Base-by-base conservation (phyloP, 495 filamentous ascomycete genomes). In the Entonaema liquescens region DNA sequence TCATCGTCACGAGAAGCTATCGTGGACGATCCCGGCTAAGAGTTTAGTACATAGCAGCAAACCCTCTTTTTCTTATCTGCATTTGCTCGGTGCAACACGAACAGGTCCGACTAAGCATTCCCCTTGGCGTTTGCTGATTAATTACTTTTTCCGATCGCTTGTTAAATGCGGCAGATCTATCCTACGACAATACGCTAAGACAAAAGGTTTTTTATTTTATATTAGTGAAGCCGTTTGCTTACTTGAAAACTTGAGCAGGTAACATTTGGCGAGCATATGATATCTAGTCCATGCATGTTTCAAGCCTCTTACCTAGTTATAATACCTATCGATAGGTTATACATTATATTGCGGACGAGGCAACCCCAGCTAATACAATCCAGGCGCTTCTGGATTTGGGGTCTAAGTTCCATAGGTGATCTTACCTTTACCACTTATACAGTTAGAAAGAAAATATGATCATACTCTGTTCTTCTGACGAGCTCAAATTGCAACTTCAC, bases 11-110 rank as follows among this genome's bases (percentile, higher is more conserved):
- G 42, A 47, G 42, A 47, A 47, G 23, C 42, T 47, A 47, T 47
- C 42, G 42, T 47, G 42, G 42, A 47, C 42, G 42, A 47, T 47
- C 42, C 42, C 42, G 42, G 42, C 42, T 47, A 47, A 23, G 42
- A 23, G 21, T 47, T 47, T 47, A 47, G 42, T 47, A 47, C 35
- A 36, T 36, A 7, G n/a, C 42, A 8, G 17, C 42, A 47, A 3
- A 17, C 42, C n/a, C 38, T 40, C 38, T 40, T 40, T 21, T 9
- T 23, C 42, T 47, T 47, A 47, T 47, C 42, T 3, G 42, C 42
- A 47, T 47, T 47, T 47, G 17, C 42, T 44, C 40, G 40, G 40
- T 19, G 5, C 17, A 12, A 47, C 17, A 47, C 17, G 42, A 47
- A 47, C 0, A 47, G 12, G 19, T 44, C 17, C 42, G 42, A 47